Conservation (phyloP, 345 rosid species). For the Brassica napus region DNA sequence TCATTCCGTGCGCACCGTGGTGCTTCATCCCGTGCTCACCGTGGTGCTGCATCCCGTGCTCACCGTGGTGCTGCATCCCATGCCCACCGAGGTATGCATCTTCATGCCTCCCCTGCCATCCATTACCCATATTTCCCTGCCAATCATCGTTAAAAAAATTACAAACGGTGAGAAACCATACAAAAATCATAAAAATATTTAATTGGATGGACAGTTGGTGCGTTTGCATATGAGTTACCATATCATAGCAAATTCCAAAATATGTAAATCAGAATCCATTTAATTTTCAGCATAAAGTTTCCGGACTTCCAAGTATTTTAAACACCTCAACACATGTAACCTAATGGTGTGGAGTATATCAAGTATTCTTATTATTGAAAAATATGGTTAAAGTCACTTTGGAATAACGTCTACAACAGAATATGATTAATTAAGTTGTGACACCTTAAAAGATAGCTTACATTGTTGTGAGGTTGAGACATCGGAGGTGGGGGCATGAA, state of each 20-base stretch:
- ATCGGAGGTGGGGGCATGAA: slow-evolving; percentile 22
- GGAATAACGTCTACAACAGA: neutral
- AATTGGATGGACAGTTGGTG: neutral
- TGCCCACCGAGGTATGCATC: neutral
- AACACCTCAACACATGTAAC: neutral
- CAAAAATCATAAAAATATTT: neutral
- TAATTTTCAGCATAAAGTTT: neutral
- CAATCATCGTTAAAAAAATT: neutral
- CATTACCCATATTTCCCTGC: slow-evolving; percentile 26
- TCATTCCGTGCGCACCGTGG: neutral
- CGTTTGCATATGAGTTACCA: neutral
- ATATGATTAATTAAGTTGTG: neutral
- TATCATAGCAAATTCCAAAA: neutral
- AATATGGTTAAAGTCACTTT: neutral
- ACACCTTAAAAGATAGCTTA: slow-evolving; percentile 5
- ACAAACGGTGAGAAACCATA: neutral
- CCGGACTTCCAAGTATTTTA: neutral
- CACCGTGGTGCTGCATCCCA: neutral
- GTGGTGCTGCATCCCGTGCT: neutral
- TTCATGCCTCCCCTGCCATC: slow-evolving; percentile 24
- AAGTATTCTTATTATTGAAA: neutral
- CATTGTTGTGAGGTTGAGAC: slow-evolving; percentile 24
- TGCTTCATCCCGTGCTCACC: neutral
- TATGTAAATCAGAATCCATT: neutral
- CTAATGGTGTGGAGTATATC: neutral